Evolutionary conservation across 805 yeast species (phyloP).

Genomic region (Nakazawaea molendinolei): DNA sequence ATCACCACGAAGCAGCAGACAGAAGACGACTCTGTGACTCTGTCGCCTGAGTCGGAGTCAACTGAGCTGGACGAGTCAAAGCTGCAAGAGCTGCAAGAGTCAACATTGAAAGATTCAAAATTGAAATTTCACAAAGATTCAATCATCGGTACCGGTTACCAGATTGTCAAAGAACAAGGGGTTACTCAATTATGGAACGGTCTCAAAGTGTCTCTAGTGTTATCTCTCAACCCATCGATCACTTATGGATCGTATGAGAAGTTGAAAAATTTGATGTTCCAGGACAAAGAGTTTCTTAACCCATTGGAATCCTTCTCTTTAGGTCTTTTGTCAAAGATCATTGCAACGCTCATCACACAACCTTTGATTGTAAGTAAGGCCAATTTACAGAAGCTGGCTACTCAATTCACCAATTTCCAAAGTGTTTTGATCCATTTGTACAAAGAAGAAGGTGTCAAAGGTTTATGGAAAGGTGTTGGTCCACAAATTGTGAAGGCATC

Average conservation of each 20-base stretch:
- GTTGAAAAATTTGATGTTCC: constrained; percentile 45
- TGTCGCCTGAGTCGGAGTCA: not conserved
- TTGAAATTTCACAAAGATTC: constrained; percentile 12
- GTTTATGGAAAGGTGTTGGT: constrained; percentile 73
- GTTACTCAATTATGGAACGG: constrained; percentile 77
- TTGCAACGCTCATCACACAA: constrained; percentile 77
- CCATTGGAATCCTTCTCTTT: constrained; percentile 62
- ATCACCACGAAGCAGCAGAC: constrained; percentile 61
- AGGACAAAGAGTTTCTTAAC: constrained; percentile 33
- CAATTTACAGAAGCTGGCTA: constrained; percentile 51
- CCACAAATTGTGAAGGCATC: constrained; percentile 82
- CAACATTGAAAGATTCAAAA: constrained; percentile 1
- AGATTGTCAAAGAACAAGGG: constrained; percentile 59
- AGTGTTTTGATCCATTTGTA: constrained; percentile 56
- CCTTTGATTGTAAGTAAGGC: constrained; percentile 83
- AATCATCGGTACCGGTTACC: constrained; percentile 36
- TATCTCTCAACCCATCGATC: constrained; percentile 79
- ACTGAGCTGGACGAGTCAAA: constrained; percentile 3
- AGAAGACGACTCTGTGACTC: constrained; percentile 17
- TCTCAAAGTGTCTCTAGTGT: constrained; percentile 67
- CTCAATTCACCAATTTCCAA: constrained; percentile 47
- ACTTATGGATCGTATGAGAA: constrained; percentile 79
- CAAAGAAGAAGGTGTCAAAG: constrained; percentile 53
- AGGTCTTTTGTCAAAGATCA: constrained; percentile 75
- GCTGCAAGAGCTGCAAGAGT: constrained; percentile 17